Percentiles rank a stretch among this genome's conserved stretches.
phyloP scores from a whole-genome alignment of 2,329 filamentous ascomycete species.

The Colletotrichum plurivorum region DNA sequence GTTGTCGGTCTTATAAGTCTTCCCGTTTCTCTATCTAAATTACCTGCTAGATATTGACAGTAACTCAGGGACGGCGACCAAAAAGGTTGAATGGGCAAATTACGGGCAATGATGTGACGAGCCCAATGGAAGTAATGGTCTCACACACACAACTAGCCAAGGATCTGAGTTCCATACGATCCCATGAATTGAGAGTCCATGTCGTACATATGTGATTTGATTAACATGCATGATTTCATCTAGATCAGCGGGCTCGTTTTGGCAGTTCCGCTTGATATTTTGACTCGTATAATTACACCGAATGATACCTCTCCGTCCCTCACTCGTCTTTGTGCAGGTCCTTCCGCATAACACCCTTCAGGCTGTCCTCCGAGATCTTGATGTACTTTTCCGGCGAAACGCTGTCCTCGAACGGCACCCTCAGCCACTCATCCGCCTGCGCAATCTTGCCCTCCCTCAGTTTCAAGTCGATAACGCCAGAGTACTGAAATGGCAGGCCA shows the following conservation, averaged over 20 bases:
- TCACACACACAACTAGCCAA: too few species aligned
- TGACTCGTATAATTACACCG: too few species aligned
- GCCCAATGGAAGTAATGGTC: too few species aligned
- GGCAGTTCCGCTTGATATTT: too few species aligned
- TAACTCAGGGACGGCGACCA: neutral
- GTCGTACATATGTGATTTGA: too few species aligned
- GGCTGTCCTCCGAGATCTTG: slow-evolving; percentile 24
- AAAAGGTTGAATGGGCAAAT: neutral
- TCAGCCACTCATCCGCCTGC: slow-evolving; percentile 26
- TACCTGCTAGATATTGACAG: neutral
- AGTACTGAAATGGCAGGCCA: slow-evolving; percentile 28
- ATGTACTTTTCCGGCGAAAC: slow-evolving; percentile 35
- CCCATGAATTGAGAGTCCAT: too few species aligned
- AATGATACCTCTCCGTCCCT: too few species aligned
- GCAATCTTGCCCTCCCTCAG: slow-evolving; percentile 24
- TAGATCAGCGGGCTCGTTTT: too few species aligned
- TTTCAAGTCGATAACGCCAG: slow-evolving; percentile 25
- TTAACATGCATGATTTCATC: too few species aligned
- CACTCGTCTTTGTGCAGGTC: slow-evolving; percentile 4
- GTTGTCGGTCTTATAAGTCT: slow-evolving; percentile 29
- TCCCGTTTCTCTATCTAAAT: neutral
- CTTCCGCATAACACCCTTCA: slow-evolving; percentile 26
- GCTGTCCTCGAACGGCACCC: slow-evolving; percentile 29
- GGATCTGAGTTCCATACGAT: too few species aligned
- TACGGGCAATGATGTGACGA: neutral